A percentile compares a stretch with the other conserved stretches of the same genome.
Evolutionary conservation across 345 rosid species (phyloP).

Genomic region (Citrus sp.): DNA sequence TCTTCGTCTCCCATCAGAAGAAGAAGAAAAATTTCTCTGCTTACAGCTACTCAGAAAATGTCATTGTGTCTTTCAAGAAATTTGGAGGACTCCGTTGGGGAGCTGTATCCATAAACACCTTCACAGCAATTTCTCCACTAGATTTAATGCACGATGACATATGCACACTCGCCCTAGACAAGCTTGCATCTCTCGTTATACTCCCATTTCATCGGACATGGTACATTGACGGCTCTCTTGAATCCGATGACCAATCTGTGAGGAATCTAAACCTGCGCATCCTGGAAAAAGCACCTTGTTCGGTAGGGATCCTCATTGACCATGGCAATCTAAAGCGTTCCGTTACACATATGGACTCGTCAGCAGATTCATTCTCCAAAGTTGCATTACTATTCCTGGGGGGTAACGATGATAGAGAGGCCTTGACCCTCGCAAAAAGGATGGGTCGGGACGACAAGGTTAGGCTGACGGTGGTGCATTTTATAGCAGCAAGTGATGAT

Average conservation of each 20-base stretch:
- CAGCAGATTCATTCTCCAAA: background rate
- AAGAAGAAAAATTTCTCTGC: background rate
- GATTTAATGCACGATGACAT: conserved; percentile 30
- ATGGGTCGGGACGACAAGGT: conserved; percentile 6
- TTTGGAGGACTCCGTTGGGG: conserved; percentile 16
- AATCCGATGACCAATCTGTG: background rate
- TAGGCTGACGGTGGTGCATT: conserved; percentile 10
- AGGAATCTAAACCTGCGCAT: conserved; percentile 15
- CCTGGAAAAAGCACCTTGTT: conserved; percentile 35
- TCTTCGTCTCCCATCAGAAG: conserved; percentile 28
- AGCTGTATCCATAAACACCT: background rate
- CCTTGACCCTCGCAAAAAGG: conserved; percentile 17
- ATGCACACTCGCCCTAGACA: conserved; percentile 26
- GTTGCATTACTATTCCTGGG: conserved; percentile 29
- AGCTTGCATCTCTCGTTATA: conserved; percentile 16
- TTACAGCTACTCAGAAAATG: conserved; percentile 17
- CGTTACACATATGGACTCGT: background rate
- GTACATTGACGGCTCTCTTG: conserved; percentile 24
- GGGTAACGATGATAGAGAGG: conserved; percentile 37
- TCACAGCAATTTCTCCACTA: conserved; percentile 28
- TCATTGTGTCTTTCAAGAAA: conserved; percentile 22
- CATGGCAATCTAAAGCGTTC: conserved; percentile 10
- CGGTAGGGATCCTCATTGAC: conserved; percentile 27
- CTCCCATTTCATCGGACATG: conserved; percentile 37
- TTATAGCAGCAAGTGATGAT: background rate